phyloP scores from a whole-genome alignment of 768 basidiomycete species.

The Serendipita sp. region DNA sequence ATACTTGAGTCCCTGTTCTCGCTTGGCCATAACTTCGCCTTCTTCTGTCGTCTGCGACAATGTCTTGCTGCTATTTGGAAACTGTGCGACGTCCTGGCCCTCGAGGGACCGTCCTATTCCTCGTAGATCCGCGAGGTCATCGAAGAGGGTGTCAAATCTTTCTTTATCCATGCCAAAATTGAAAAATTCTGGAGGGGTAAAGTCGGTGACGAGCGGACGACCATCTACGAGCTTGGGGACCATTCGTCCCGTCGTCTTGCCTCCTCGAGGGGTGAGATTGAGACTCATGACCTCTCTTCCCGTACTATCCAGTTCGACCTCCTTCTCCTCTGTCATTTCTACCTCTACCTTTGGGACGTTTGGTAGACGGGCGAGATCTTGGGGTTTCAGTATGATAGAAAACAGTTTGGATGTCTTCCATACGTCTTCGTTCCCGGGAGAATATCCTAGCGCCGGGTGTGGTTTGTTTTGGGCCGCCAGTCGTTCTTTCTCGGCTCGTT shows the following conservation, averaged over 20 bases:
- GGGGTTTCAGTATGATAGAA: slow-evolving; percentile 40
- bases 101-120: slow-evolving; percentile 9
- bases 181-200: slow-evolving; percentile 34
- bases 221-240: slow-evolving; percentile 19
- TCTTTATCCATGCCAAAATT: slow-evolving; percentile 55
- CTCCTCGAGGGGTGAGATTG: not conserved
- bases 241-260: slow-evolving; percentile 10
- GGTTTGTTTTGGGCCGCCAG: slow-evolving; percentile 28
- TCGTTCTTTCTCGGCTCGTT: slow-evolving; percentile 27
- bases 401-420: slow-evolving; percentile 58
- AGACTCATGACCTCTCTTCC: not conserved
- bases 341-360: slow-evolving; percentile 7
- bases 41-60: slow-evolving; percentile 20
- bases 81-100: slow-evolving; percentile 7
- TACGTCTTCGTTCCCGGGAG: slow-evolving; percentile 42
- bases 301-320: not conserved
- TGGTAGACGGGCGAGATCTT: slow-evolving; percentile 22
- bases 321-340: not conserved
- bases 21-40: slow-evolving; percentile 21
- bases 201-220: slow-evolving; percentile 8
- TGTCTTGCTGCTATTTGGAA: slow-evolving; percentile 2
- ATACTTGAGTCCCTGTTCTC: slow-evolving; percentile 16
- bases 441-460: slow-evolving; percentile 61
- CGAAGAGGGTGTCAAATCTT: slow-evolving; percentile 43
- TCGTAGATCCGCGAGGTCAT: slow-evolving; percentile 39